These are phyloP conservation scores for Microdochium bolleyi DNA, from an alignment of 2,329 filamentous ascomycete genomes.

Conservation along the genomic window DNA sequence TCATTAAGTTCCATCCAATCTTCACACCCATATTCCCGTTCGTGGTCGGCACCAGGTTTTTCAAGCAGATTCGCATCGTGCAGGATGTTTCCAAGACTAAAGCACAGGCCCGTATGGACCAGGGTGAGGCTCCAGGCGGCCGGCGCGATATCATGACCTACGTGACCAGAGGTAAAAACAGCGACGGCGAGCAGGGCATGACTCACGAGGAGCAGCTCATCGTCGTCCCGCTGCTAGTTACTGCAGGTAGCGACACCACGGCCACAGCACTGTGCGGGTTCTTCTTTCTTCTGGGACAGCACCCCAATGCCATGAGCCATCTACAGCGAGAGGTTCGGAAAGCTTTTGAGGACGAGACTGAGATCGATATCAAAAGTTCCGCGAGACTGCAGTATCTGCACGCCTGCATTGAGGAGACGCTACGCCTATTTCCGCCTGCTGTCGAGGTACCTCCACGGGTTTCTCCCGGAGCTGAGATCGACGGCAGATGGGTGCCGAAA, in stretches of 20 bases:
- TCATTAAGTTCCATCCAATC: neutral
- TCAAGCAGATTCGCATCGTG: neutral
- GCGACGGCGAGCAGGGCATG: constrained; percentile 3
- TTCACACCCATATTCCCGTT: neutral
- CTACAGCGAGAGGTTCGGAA: constrained; percentile 28
- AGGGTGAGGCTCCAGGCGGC: neutral
- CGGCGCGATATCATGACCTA: neutral
- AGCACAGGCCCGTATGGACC: neutral
- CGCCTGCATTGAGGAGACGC: constrained; percentile 20
- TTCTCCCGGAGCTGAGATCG: neutral
- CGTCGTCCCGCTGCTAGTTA: constrained; percentile 23
- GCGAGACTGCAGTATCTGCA: constrained; percentile 16
- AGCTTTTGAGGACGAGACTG: constrained; percentile 23
- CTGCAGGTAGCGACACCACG: constrained; percentile 43
- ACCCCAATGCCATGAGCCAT: constrained; percentile 22
- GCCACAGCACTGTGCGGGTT: constrained; percentile 33
- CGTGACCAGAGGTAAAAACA: neutral
- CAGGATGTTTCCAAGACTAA: neutral
- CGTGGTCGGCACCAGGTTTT: neutral
- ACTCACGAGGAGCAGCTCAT: constrained; percentile 9
- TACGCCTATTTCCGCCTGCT: constrained; percentile 12
- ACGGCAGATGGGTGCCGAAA: neutral
- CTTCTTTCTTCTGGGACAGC: constrained; percentile 23
- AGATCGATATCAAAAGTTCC: constrained; percentile 15
- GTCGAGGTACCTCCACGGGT: neutral